phyloP scores from a whole-genome alignment of 371 early-diverging fungal species.

The Conidiobolus incongruus region DNA sequence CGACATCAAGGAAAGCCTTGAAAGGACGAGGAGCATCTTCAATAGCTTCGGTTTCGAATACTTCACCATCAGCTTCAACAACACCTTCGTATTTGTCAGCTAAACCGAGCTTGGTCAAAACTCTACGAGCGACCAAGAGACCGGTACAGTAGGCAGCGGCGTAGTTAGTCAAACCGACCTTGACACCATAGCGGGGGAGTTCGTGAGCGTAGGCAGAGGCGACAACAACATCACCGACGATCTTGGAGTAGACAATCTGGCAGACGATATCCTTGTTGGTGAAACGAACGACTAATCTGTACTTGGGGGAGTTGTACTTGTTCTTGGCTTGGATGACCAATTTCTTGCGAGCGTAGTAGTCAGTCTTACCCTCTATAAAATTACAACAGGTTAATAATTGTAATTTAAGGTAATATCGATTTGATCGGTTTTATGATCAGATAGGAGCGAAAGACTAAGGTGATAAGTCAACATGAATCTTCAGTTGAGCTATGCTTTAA shows the following conservation, averaged over 20 bases:
- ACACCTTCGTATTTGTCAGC: conserved; percentile 92
- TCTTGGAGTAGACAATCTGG: conserved; percentile 97
- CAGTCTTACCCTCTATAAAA: conserved; percentile 97
- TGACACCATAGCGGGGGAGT: conserved; percentile 94
- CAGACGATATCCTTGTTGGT: conserved; percentile 96
- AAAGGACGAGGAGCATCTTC: conserved; percentile 95
- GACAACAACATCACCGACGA: conserved; percentile 96
- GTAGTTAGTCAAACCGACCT: conserved; percentile 99
- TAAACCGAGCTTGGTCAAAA: conserved; percentile 87
- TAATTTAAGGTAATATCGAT: background rate
- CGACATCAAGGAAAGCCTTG: conserved; percentile 98
- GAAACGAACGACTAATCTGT: conserved; percentile 99
- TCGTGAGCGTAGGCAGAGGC: conserved; percentile 98
- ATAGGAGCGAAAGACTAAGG: conserved; percentile 74
- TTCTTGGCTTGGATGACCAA: conserved; percentile 98
- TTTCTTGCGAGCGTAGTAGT: conserved; percentile 99
- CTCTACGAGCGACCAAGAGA: conserved; percentile 93
- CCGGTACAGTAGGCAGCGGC: conserved; percentile 99
- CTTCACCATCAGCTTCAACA: conserved; percentile 81
- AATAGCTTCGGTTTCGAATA: conserved; percentile 75
- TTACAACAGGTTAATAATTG: background rate
- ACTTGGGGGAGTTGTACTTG: conserved; percentile 99
- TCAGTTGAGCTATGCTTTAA: conserved; percentile 63
- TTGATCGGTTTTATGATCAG: conserved; percentile 23
- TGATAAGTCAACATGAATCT: conserved; percentile 10